Evolutionary conservation across 2,329 filamentous ascomycete genomes (phyloP).

Genomic region (Fusarium sp.): DNA sequence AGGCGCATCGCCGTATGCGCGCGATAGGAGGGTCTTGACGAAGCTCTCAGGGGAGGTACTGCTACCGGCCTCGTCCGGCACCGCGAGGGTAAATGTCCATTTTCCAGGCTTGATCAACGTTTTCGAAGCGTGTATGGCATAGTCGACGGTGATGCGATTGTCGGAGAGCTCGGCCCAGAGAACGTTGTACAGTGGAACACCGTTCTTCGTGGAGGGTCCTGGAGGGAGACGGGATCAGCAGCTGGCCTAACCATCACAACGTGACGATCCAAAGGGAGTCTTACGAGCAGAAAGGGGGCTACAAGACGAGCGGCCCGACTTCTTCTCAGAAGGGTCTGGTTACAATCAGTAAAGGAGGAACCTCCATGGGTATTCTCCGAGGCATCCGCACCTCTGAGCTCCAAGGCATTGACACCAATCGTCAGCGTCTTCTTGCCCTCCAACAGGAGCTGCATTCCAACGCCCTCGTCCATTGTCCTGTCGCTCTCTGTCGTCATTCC

Average conservation of each 20-base stretch:
- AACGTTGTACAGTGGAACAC: slow-evolving; percentile 83
- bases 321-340: slow-evolving; percentile 40
- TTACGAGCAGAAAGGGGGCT: slow-evolving; percentile 35
- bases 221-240: slow-evolving; percentile 16
- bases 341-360: slow-evolving; percentile 27
- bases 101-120: slow-evolving; percentile 70
- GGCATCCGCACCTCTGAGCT: slow-evolving; percentile 51
- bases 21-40: slow-evolving; percentile 72
- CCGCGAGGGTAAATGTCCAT: slow-evolving; percentile 64
- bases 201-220: slow-evolving; percentile 45
- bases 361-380: slow-evolving; percentile 8
- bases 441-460: slow-evolving; percentile 47
- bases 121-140: slow-evolving; percentile 72
- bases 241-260: background rate
- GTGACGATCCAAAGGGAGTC: background rate
- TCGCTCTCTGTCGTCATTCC: slow-evolving; percentile 23
- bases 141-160: slow-evolving; percentile 76
- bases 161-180: slow-evolving; percentile 80
- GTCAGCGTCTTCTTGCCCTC: slow-evolving; percentile 49
- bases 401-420: slow-evolving; percentile 47
- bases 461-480: slow-evolving; percentile 36
- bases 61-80: slow-evolving; percentile 33
- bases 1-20: slow-evolving; percentile 77
- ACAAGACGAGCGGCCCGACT: slow-evolving; percentile 39
- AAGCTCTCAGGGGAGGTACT: slow-evolving; percentile 67